phyloP scores from a whole-genome alignment of 176 grass and related monocot genomes.

The Eremochloa ophiuroides region DNA sequence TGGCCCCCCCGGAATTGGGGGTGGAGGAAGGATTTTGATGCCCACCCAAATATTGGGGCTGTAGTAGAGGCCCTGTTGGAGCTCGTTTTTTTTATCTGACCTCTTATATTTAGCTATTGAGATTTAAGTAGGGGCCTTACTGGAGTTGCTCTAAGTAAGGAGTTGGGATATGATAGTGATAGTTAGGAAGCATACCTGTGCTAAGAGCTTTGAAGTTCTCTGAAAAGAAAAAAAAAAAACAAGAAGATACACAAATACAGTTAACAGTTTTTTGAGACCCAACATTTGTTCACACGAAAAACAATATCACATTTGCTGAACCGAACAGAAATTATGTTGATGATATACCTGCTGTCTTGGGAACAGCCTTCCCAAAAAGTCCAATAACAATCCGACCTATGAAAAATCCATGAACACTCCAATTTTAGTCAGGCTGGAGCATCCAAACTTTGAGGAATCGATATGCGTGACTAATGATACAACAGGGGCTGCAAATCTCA shows the following conservation, averaged over 20 bases:
- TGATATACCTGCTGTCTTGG: slow-evolving; percentile 13
- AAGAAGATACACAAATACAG: no score
- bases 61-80: no score
- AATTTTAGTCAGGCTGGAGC: neutral
- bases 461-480: neutral
- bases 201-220: slow-evolving; percentile 16
- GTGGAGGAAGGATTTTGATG: no score
- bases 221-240: no score
- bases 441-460: neutral
- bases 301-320: neutral
- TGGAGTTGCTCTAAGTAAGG: no score
- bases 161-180: neutral
- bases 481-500: neutral
- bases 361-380: slow-evolving; percentile 7
- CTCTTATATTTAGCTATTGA: no score
- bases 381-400: slow-evolving; percentile 11
- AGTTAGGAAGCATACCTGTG: neutral
- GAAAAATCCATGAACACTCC: neutral
- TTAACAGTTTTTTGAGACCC: neutral
- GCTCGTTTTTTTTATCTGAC: no score
- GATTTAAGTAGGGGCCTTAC: no score
- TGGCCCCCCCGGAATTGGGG: no score
- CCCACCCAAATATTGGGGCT: no score
- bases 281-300: neutral
- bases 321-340: neutral